phyloP scores from a whole-genome alignment of 148 eudicot species.

The Drosera capensis region DNA sequence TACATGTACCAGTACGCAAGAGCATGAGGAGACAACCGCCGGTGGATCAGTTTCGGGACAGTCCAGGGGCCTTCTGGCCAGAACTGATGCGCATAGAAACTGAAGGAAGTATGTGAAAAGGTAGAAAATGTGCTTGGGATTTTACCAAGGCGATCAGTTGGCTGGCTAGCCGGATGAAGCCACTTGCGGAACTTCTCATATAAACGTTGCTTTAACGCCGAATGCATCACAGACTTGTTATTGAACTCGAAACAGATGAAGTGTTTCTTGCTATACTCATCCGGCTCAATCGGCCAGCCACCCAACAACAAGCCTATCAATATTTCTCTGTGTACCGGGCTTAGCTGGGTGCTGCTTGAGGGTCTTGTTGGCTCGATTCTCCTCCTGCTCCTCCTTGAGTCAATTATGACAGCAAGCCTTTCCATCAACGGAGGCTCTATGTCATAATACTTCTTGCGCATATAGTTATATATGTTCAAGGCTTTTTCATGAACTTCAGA shows the following conservation, averaged over 20 bases:
- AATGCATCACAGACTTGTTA: conserved; percentile 31
- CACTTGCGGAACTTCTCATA: conserved; percentile 63
- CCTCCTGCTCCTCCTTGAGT: conserved; percentile 25
- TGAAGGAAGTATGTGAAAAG: conserved; percentile 50
- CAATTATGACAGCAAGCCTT: conserved; percentile 29
- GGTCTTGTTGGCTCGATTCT: too few species aligned
- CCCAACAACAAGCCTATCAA: conserved; percentile 75
- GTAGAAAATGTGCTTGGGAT: conserved; percentile 43
- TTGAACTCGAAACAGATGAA: conserved; percentile 46
- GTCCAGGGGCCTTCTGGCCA: conserved; percentile 41
- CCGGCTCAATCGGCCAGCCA: conserved; percentile 43
- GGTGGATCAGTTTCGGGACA: conserved; percentile 65
- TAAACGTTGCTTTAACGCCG: conserved; percentile 44
- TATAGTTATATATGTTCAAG: conserved; percentile 40
- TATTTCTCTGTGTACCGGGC: conserved; percentile 69
- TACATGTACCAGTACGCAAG: conserved; percentile 98
- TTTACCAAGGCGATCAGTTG: conserved; percentile 20
- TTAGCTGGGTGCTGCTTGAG: conserved; percentile 33
- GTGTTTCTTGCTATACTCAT: conserved; percentile 29
- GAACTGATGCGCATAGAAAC: conserved; percentile 74
- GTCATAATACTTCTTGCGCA: conserved; percentile 59
- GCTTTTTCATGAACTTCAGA: conserved; percentile 40
- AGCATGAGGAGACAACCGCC: conserved; percentile 83
- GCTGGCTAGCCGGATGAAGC: conserved; percentile 29
- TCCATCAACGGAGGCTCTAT: conserved; percentile 48